These are phyloP conservation scores for Pezicula neosporulosa DNA, from an alignment of 2,329 filamentous ascomycete genomes.

Conservation along the genomic window DNA sequence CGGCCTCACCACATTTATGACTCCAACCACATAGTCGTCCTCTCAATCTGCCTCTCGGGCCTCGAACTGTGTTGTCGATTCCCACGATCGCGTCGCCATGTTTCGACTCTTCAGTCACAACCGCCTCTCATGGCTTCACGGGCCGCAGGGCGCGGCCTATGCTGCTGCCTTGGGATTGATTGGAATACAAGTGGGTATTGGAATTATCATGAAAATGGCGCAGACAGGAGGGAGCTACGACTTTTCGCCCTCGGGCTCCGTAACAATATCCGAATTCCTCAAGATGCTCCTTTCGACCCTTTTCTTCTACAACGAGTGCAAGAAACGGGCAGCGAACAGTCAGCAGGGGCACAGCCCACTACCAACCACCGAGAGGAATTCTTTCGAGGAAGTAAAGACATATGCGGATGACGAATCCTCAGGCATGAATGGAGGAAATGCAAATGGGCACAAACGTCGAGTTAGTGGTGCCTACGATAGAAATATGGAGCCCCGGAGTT, in stretches of 20 bases:
- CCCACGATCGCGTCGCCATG: neutral
- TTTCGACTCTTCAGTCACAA: slow-evolving; percentile 1
- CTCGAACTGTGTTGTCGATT: no score
- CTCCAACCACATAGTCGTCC: no score
- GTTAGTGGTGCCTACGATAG: neutral
- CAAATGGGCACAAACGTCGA: neutral
- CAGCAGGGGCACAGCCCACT: neutral
- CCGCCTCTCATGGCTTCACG: slow-evolving; percentile 4
- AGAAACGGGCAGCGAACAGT: slow-evolving; percentile 1
- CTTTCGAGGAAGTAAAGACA: neutral
- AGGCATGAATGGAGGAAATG: neutral
- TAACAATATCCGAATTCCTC: slow-evolving; percentile 30
- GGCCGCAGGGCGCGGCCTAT: slow-evolving; percentile 1
- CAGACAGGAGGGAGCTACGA: slow-evolving; percentile 19
- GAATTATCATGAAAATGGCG: slow-evolving; percentile 30
- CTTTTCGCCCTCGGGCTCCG: slow-evolving; percentile 26
- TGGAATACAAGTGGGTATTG: slow-evolving; percentile 32
- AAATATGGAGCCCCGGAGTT: neutral
- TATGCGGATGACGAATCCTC: neutral
- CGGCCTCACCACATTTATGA: no score
- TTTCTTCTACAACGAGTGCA: slow-evolving; percentile 28
- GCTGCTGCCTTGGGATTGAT: slow-evolving; percentile 23
- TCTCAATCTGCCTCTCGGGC: no score
- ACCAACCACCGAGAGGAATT: neutral
- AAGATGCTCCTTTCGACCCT: slow-evolving; percentile 28